These are phyloP conservation scores for Neurospora sp. DNA, from an alignment of 2,329 filamentous ascomycete species.

Conservation along the genomic window DNA sequence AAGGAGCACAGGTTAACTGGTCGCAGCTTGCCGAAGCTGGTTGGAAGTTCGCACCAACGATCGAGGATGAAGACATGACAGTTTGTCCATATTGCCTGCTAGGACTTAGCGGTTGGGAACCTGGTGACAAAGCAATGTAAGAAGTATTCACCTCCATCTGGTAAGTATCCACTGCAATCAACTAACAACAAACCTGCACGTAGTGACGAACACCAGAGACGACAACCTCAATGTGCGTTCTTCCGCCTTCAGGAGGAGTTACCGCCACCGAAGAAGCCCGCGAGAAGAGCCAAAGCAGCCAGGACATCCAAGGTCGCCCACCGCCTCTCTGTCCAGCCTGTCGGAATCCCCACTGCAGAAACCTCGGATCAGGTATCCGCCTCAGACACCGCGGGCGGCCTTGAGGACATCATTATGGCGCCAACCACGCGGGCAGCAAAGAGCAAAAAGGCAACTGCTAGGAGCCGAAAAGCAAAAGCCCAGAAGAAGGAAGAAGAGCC, in stretches of 20 bases:
- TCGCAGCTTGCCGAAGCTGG: slow-evolving; percentile 78
- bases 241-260: slow-evolving; percentile 58
- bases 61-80: slow-evolving; percentile 77
- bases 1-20: slow-evolving; percentile 1
- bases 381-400: slow-evolving; percentile 36
- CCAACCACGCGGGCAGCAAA: slow-evolving; percentile 40
- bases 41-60: slow-evolving; percentile 84
- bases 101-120: slow-evolving; percentile 90
- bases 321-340: slow-evolving; percentile 50
- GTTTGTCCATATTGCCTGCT: slow-evolving; percentile 87
- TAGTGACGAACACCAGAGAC: slow-evolving; percentile 76
- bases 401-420: slow-evolving; percentile 51
- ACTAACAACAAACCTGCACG: neutral
- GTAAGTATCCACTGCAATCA: slow-evolving; percentile 2
- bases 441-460: slow-evolving; percentile 43
- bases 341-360: slow-evolving; percentile 39
- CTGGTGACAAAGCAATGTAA: slow-evolving; percentile 77
- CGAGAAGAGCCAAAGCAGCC: slow-evolving; percentile 41
- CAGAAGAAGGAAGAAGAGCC: slow-evolving; percentile 41
- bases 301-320: slow-evolving; percentile 56
- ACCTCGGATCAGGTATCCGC: slow-evolving; percentile 40
- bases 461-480: slow-evolving; percentile 33
- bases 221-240: slow-evolving; percentile 72
- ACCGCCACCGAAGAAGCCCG: slow-evolving; percentile 42
- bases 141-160: slow-evolving; percentile 23